phyloP scores from a whole-genome alignment of 1,139 yeast genomes.

The Zygosaccharomyces pseudobailii region DNA sequence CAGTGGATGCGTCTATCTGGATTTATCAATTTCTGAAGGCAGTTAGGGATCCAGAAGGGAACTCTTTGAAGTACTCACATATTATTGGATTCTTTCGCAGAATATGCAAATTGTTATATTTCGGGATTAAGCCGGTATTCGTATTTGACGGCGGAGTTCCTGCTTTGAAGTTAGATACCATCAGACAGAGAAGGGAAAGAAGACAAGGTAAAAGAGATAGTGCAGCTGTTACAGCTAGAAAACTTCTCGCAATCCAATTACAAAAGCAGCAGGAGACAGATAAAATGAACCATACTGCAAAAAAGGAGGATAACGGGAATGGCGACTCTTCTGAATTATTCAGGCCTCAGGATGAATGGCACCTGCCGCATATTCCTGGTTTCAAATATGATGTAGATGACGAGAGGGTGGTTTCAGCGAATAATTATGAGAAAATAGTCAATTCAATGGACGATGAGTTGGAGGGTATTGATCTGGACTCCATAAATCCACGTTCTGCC shows the following conservation, averaged over 20 bases:
- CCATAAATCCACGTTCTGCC: conserved; percentile 63
- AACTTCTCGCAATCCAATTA: conserved; percentile 72
- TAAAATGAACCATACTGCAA: conserved; percentile 3
- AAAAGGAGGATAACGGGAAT: not conserved
- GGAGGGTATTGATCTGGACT: conserved; percentile 65
- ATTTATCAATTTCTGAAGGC: conserved; percentile 95
- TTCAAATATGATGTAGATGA: conserved; percentile 47
- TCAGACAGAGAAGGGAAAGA: conserved; percentile 61
- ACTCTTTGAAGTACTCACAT: conserved; percentile 74
- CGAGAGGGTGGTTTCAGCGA: conserved; percentile 67
- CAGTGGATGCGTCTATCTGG: conserved; percentile 99
- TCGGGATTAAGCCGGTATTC: conserved; percentile 88
- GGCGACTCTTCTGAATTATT: conserved; percentile 27
- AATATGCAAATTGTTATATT: conserved; percentile 82
- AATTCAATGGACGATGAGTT: conserved; percentile 60
- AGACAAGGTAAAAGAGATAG: conserved; percentile 71
- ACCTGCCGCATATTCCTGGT: conserved; percentile 64
- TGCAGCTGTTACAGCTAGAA: conserved; percentile 72
- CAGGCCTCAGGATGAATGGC: conserved; percentile 69
- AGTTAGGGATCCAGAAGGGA: conserved; percentile 81
- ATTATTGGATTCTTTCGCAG: conserved; percentile 91
- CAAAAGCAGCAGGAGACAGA: conserved; percentile 47
- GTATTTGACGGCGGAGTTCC: conserved; percentile 99
- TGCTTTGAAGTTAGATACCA: conserved; percentile 69
- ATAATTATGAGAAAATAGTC: conserved; percentile 60